Conservation (phyloP, 768 basidiomycete species). For the Gloeostereum incarnatum region DNA sequence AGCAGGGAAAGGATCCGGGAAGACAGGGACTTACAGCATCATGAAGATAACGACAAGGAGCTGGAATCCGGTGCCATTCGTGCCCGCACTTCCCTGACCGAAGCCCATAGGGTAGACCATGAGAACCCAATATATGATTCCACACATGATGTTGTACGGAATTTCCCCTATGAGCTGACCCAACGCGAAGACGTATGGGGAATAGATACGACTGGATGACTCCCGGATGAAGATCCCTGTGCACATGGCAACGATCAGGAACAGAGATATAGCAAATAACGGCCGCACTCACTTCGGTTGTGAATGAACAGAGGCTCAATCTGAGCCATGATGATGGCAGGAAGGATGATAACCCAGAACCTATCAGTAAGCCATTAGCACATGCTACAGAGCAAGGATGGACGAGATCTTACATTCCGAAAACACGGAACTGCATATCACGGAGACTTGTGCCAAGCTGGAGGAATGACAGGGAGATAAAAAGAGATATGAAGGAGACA, state of each 20-base stretch:
- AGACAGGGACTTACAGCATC: conserved; percentile 24
- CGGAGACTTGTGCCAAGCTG: conserved; percentile 54
- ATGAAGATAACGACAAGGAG: conserved; percentile 63
- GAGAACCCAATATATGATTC: conserved; percentile 64
- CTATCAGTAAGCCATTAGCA: conserved; percentile 24
- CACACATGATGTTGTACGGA: conserved; percentile 67
- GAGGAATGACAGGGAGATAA: conserved; percentile 73
- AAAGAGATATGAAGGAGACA: conserved; percentile 59
- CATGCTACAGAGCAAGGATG: not conserved
- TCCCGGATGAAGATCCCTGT: conserved; percentile 25
- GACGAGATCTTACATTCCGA: conserved; percentile 50
- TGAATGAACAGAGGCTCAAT: conserved; percentile 79
- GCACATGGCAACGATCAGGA: conserved; percentile 7
- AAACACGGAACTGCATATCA: conserved; percentile 74
- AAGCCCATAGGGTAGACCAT: conserved; percentile 69
- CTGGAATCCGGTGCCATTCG: conserved; percentile 62
- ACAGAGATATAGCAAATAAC: conserved; percentile 11
- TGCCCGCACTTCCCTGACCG: conserved; percentile 47
- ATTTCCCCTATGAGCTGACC: conserved; percentile 77
- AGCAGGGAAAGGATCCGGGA: not conserved
- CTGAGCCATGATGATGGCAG: conserved; percentile 72
- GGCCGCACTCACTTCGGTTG: conserved; percentile 42
- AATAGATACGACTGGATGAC: conserved; percentile 79
- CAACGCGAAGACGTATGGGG: conserved; percentile 76
- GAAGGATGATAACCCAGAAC: conserved; percentile 60